Conservation (phyloP, 805 yeast genomes). For the Wickerhamomyces canadensis region DNA sequence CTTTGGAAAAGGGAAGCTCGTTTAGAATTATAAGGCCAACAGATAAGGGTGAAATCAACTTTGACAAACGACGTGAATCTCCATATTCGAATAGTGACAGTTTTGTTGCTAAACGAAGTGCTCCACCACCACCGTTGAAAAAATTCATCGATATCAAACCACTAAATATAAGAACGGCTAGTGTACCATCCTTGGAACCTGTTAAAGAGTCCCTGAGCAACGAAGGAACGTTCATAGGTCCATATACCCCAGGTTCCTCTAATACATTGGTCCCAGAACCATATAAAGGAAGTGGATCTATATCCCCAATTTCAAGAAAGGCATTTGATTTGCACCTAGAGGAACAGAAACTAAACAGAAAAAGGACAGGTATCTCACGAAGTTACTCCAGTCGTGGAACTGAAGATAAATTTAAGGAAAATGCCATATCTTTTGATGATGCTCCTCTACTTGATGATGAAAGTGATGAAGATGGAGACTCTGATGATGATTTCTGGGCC, state of each 20-base stretch:
- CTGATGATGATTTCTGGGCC: slow-evolving; percentile 59
- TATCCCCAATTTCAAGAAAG: slow-evolving; percentile 20
- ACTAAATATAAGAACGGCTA: slow-evolving; percentile 2
- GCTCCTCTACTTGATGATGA: slow-evolving; percentile 50
- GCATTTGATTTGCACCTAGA: slow-evolving; percentile 6
- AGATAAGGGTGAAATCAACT: slow-evolving; percentile 70
- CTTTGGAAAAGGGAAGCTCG: slow-evolving; percentile 30
- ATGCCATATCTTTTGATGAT: slow-evolving; percentile 65
- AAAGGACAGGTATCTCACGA: neutral
- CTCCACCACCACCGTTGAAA: slow-evolving; percentile 60
- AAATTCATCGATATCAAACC: slow-evolving; percentile 6
- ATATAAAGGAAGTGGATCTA: slow-evolving; percentile 23
- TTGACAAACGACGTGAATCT: slow-evolving; percentile 71
- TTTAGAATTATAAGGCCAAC: slow-evolving; percentile 63
- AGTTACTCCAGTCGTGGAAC: neutral
- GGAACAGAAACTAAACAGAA: neutral
- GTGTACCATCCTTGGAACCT: slow-evolving; percentile 13
- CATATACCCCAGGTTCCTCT: slow-evolving; percentile 39
- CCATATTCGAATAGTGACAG: slow-evolving; percentile 51
- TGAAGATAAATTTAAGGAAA: slow-evolving; percentile 61
- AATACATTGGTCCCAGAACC: slow-evolving; percentile 39
- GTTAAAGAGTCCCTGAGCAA: slow-evolving; percentile 19
- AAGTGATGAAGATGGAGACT: slow-evolving; percentile 33
- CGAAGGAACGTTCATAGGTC: slow-evolving; percentile 25
- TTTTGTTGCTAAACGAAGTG: slow-evolving; percentile 63